Conservation (phyloP, 345 rosid genomes). For the Boechera retrofracta region DNA sequence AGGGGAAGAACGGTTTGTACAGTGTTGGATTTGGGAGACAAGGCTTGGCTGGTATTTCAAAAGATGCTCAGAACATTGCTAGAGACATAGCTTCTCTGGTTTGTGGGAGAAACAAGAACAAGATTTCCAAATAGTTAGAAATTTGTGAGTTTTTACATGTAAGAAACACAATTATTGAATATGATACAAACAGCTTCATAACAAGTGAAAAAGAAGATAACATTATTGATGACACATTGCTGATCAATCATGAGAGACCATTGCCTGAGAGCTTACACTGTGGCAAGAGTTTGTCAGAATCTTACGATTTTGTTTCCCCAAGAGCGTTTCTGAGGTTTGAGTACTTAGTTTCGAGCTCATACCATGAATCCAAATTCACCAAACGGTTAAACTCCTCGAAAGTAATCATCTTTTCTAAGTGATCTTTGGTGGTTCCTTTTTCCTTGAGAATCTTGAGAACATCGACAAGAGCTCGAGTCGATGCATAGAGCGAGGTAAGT, state of each 20-base stretch:
- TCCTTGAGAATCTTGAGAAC: constrained; percentile 55
- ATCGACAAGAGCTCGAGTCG: constrained; percentile 52
- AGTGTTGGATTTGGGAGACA: constrained; percentile 48
- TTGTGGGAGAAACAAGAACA: constrained; percentile 16
- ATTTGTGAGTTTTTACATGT: not conserved
- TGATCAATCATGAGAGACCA: not conserved
- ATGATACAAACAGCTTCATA: constrained; percentile 21
- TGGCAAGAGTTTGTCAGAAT: not conserved
- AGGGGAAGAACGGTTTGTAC: constrained; percentile 52
- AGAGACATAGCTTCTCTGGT: constrained; percentile 39
- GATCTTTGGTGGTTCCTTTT: constrained; percentile 52
- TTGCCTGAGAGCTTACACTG: not conserved
- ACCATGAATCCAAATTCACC: constrained; percentile 58
- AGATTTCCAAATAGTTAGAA: constrained; percentile 7
- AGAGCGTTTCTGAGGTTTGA: constrained; percentile 48
- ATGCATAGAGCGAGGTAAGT: constrained; percentile 51
- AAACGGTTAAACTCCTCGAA: constrained; percentile 58
- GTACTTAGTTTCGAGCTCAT: constrained; percentile 52
- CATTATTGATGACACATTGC: constrained; percentile 31
- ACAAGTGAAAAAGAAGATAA: constrained; percentile 13
- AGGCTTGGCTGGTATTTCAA: constrained; percentile 48
- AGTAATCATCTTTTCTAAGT: constrained; percentile 51
- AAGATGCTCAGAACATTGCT: constrained; percentile 48
- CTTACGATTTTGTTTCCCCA: constrained; percentile 27
- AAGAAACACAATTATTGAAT: constrained; percentile 23